Evolutionary conservation across 2,329 filamentous ascomycete genomes (phyloP), one percentile per base, ranked within the genome.

Genomic region (Thelonectria rubi): DNA sequence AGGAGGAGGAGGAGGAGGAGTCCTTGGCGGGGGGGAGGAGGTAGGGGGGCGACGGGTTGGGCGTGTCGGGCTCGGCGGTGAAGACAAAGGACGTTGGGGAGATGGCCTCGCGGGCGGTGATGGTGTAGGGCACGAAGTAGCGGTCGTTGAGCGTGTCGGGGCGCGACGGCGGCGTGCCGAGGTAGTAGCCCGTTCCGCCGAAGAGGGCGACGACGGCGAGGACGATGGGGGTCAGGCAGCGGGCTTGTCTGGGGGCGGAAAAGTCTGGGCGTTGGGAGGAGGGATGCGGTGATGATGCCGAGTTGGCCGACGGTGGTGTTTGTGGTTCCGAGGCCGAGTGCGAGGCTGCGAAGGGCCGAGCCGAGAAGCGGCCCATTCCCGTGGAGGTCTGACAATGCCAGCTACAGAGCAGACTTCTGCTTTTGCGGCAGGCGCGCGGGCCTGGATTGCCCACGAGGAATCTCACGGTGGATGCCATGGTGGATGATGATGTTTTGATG

Each of bases 71-170:
- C 24, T 77, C 77, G 24, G 94, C 76, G 9, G 88, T 90, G 67
- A 94, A 84, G 67, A 94, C 83, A 69, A 91, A 87, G 58, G 86
- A 88, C 0, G 88, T 88, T 1, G 86, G 83, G 0, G 91, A 91
- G 45, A 93, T 84, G 21, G 81, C 77, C 51, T 90, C 84, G 66
- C 86, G 86, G 24, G 81, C 76, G 15, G 84, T 80, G 64, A 95
- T 84, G 24, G 81, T 85, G 77, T 91, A 94, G 3, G 86, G 84
- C 37, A 84, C 84, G 76, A 93, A 93, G 21, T 80, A 82, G 58
- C 81, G 78, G 14, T 80, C 75, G 77, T 91, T 88, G 61, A 92
- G 82, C 2, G 70, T 73, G 3, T 68, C 65, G 0, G 69, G 62
- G 6, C 60, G 65, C 24, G 70, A 56, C 7, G 72, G 65, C 0